These are phyloP conservation scores for Liquidambar formosana DNA, from an alignment of 164 flowering plant genomes.

Conservation along the genomic window DNA sequence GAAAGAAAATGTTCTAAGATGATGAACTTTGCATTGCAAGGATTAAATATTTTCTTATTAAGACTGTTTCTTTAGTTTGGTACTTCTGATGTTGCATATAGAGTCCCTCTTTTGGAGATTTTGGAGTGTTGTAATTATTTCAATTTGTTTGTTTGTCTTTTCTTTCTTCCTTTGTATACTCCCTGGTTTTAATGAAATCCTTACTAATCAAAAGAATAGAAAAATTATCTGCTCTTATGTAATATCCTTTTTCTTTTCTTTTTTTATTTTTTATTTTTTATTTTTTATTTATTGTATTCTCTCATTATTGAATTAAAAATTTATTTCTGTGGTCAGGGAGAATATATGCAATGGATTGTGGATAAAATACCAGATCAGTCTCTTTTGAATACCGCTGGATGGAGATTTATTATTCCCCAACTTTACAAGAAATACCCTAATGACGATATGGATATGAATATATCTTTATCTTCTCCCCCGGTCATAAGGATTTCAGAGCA, in stretches of 20 bases:
- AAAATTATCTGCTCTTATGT: not conserved
- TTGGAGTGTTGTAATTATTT: no score
- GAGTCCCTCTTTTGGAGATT: no score
- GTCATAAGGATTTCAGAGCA: conserved; percentile 42
- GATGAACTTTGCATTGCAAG: no score
- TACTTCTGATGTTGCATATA: no score
- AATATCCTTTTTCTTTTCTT: not conserved
- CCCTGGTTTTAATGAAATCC: no score
- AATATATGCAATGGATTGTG: conserved; percentile 77
- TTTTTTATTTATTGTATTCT: not conserved
- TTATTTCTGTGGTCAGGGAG: conserved; percentile 48
- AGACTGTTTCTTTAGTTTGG: no score
- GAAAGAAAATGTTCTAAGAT: no score
- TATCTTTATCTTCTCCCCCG: conserved; percentile 73
- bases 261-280: no score
- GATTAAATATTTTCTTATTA: no score
- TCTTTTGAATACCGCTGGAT: conserved; percentile 85
- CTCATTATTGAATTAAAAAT: not conserved
- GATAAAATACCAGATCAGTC: conserved; percentile 82
- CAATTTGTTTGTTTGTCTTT: no score
- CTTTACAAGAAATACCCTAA: conserved; percentile 88
- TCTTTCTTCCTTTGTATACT: no score
- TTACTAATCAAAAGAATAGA: no score
- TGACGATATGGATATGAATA: conserved; percentile 74
- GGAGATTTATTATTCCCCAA: conserved; percentile 86